Base-by-base conservation (phyloP, 768 basidiomycete species). In the Boletus eberwhitei region DNA sequence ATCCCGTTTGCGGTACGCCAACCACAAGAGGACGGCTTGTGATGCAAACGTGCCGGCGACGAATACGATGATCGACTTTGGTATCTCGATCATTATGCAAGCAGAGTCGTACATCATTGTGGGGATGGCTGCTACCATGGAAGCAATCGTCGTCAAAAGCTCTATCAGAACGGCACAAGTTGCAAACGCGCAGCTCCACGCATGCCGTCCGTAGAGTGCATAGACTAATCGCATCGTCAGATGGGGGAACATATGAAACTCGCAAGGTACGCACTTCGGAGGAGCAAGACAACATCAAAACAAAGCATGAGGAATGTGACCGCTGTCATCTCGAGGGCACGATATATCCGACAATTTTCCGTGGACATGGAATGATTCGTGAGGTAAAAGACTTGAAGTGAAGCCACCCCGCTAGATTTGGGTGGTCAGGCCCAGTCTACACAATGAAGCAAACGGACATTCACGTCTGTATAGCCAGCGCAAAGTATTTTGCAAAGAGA, bases 401-500 rank as follows among this genome's bases (percentile, higher is more conserved):
- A 29, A 16, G 56, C 21, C 24, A 57, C 53, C 12, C 7, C 41
- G 7, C 66, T 68, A 24, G 13, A 36, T 9, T 19, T 14, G 22
- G 7, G 16, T 22, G 13, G 42, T 63, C 31, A 54, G 37, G 3
- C 26, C 8, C 19, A 14, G 19, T 39, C 13, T 8, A 6, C 1
- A 29, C 17, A 8, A 13, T 5, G 19, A 42, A 44, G 14, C 17
- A 16, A 29, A 44, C 8, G 1, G 14, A 19, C 8, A 43, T 14
- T 54, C 38, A 65, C 68, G 54, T 59, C 34, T 65, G 68, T 4
- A 53, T 1, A 3, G 12, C n/a, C 12, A 70, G 12, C 6, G 50
- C 55, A 32, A 57, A 49, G 19, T 64, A 70, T 48, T 54, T 70
- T 5, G 54, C 54, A 43, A 67, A 58, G 17, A 70, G 22, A 43